A percentile compares a stretch with the other conserved stretches of the same genome.
Evolutionary conservation across 495 filamentous ascomycete genomes (phyloP).

Genomic region (Cercophora scortea): DNA sequence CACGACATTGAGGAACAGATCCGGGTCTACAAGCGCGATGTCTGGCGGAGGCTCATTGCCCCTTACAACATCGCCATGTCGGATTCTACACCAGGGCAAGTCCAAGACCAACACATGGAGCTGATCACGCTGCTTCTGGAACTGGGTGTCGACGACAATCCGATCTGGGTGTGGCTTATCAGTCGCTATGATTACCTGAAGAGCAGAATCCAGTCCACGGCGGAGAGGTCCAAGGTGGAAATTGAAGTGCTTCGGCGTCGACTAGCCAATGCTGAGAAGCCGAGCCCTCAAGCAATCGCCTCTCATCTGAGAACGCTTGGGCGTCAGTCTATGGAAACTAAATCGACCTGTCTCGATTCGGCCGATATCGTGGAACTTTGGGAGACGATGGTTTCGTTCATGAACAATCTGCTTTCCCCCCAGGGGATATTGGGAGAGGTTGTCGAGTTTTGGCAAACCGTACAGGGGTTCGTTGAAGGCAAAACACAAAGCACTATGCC

Average conservation of each 20-base stretch:
- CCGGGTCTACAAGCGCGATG: slow-evolving; percentile 74
- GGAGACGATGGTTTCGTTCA: slow-evolving; percentile 69
- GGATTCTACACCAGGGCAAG: slow-evolving; percentile 32
- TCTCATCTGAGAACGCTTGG: slow-evolving; percentile 64
- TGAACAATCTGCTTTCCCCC: slow-evolving; percentile 64
- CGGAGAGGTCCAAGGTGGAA: slow-evolving; percentile 77
- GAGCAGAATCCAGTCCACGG: slow-evolving; percentile 66
- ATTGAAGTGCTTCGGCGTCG: slow-evolving; percentile 83
- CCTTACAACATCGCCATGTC: slow-evolving; percentile 40
- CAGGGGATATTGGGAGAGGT: slow-evolving; percentile 82
- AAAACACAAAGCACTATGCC: slow-evolving; percentile 76
- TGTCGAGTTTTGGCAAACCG: slow-evolving; percentile 87
- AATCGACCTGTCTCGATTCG: slow-evolving; percentile 55
- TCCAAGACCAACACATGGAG: slow-evolving; percentile 79
- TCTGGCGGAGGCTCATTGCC: slow-evolving; percentile 70
- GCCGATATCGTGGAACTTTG: slow-evolving; percentile 77
- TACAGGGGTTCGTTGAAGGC: slow-evolving; percentile 83
- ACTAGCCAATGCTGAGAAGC: slow-evolving; percentile 63
- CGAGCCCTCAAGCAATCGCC: slow-evolving; percentile 58
- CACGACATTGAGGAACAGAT: slow-evolving; percentile 79
- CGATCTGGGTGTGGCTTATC: slow-evolving; percentile 89
- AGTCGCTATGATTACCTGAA: slow-evolving; percentile 85
- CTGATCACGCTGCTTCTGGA: slow-evolving; percentile 81
- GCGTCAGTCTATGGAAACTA: slow-evolving; percentile 49
- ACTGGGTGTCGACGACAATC: slow-evolving; percentile 88